These are phyloP conservation scores for Cercospora sp. DNA, from an alignment of 2,329 filamentous ascomycete genomes.

Conservation along the genomic window DNA sequence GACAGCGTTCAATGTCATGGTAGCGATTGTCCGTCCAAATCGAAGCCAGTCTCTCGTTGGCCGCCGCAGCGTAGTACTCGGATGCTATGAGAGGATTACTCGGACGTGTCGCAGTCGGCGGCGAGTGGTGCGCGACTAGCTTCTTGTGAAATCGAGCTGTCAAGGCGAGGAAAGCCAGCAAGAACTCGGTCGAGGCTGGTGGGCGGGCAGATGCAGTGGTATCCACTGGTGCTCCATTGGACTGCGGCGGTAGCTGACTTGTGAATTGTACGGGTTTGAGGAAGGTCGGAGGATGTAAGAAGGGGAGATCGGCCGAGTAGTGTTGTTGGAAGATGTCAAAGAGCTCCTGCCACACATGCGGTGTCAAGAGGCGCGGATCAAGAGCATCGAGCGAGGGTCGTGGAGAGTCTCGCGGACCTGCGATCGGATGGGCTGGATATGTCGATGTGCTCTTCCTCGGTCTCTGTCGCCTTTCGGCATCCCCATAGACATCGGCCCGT, in stretches of 20 bases:
- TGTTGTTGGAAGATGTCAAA: conserved; percentile 70
- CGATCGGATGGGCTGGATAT: conserved; percentile 39
- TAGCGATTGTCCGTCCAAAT: conserved; percentile 48
- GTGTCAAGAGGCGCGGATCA: conserved; percentile 61
- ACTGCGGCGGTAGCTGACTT: conserved; percentile 23
- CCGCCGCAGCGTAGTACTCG: conserved; percentile 63
- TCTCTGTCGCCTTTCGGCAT: conserved; percentile 36
- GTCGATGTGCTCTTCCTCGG: conserved; percentile 43
- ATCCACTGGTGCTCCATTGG: conserved; percentile 1
- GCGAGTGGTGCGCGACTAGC: conserved; percentile 57
- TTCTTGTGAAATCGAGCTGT: conserved; percentile 67
- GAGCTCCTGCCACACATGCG: conserved; percentile 66
- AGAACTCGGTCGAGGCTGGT: conserved; percentile 56
- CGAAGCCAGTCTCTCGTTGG: conserved; percentile 55
- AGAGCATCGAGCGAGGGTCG: conserved; percentile 57
- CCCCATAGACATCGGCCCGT: conserved; percentile 27
- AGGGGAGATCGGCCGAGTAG: conserved; percentile 70
- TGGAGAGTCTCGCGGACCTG: conserved; percentile 46
- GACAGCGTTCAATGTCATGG: conserved; percentile 63
- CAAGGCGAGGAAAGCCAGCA: conserved; percentile 67
- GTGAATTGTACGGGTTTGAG: conserved; percentile 47
- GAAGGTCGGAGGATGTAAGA: conserved; percentile 67
- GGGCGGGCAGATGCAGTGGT: conserved; percentile 42
- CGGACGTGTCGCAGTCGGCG: conserved; percentile 47
- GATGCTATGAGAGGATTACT: conserved; percentile 59